These are phyloP conservation scores for Curvularia hawaiiensis DNA, from an alignment of 2,329 filamentous ascomycete genomes.

Conservation along the genomic window DNA sequence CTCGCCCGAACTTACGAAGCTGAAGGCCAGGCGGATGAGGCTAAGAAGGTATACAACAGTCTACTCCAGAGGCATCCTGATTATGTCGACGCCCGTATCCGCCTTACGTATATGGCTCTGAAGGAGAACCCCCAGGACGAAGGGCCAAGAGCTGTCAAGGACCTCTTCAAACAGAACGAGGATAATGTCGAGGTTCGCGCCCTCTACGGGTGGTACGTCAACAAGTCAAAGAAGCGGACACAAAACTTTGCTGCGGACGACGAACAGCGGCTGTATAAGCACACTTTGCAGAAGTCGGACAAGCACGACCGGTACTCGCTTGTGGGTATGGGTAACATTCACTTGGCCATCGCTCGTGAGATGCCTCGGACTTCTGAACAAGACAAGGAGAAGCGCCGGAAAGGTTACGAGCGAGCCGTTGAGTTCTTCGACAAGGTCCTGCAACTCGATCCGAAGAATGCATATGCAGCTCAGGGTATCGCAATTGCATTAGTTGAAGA, in stretches of 20 bases:
- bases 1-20: conserved; percentile 92
- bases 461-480: conserved; percentile 93
- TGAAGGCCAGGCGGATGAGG: conserved; percentile 78
- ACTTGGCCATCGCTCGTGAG: conserved; percentile 84
- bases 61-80: conserved; percentile 83
- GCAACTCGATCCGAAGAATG: conserved; percentile 92
- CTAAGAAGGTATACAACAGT: conserved; percentile 85
- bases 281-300: conserved; percentile 84
- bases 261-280: conserved; percentile 94
- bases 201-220: conserved; percentile 94
- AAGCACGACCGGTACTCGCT: conserved; percentile 98
- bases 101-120: conserved; percentile 88
- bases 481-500: conserved; percentile 94
- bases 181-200: conserved; percentile 89
- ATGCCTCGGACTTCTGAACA: conserved; percentile 90
- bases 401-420: conserved; percentile 86
- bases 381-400: conserved; percentile 88
- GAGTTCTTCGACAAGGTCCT: conserved; percentile 99
- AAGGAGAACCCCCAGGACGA: conserved; percentile 81
- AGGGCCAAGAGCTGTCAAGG: conserved; percentile 82
- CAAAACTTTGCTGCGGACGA: conserved; percentile 84
- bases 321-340: conserved; percentile 97
- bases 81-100: conserved; percentile 89
- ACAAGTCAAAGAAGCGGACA: conserved; percentile 82
- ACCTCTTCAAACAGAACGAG: conserved; percentile 83